Conservation (phyloP, 352 stramenopile genomes). For the Globisporangium recalcitrans region DNA sequence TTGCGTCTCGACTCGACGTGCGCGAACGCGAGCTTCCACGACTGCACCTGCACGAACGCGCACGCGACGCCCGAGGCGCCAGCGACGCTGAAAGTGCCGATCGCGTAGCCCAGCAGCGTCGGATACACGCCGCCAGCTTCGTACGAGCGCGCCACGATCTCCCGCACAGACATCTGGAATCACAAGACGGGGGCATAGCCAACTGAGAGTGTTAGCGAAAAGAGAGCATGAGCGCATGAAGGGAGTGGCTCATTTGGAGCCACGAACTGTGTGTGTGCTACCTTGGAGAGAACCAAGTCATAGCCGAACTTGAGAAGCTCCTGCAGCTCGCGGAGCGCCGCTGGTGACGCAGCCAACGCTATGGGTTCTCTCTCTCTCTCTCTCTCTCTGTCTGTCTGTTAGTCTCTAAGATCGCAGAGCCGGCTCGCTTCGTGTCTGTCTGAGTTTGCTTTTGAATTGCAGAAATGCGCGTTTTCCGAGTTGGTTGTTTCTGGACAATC, state of each 20-base stretch:
- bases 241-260: neutral
- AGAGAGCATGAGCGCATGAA: neutral
- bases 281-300: conserved; percentile 13
- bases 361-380: neutral
- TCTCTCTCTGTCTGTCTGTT: neutral
- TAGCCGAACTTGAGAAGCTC: conserved; percentile 14
- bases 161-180: conserved; percentile 35
- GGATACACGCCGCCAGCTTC: conserved; percentile 53
- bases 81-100: conserved; percentile 41
- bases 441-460: neutral
- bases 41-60: conserved; percentile 52
- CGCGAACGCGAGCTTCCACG: conserved; percentile 48
- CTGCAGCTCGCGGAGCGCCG: conserved; percentile 8
- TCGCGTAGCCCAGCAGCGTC: conserved; percentile 48
- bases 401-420: neutral
- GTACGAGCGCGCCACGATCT: conserved; percentile 43
- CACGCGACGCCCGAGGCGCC: conserved; percentile 40
- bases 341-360: conserved; percentile 5
- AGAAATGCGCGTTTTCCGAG: neutral
- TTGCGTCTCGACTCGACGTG: conserved; percentile 25
- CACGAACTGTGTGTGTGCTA: neutral
- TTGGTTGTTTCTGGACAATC: too few species aligned
- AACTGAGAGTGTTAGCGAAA: neutral
- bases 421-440: neutral
- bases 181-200: neutral